These are phyloP conservation scores for Wickerhamomyces pijperi DNA, from an alignment of 805 yeast species.

Conservation along the genomic window DNA sequence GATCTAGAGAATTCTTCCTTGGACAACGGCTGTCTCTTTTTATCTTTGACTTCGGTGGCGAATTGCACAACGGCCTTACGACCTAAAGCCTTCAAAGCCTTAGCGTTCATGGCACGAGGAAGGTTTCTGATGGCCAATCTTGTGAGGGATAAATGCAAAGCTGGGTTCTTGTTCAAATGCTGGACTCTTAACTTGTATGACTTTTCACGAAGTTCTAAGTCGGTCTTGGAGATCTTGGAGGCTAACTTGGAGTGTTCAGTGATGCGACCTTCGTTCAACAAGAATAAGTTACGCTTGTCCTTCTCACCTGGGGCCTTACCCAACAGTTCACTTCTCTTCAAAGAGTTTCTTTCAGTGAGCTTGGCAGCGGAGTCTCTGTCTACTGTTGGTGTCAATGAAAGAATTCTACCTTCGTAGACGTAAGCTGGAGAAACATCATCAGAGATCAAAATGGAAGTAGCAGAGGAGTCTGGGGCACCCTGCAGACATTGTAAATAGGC, in stretches of 20 bases:
- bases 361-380: conserved; percentile 72
- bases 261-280: conserved; percentile 91
- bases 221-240: conserved; percentile 51
- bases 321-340: conserved; percentile 57
- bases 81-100: conserved; percentile 81
- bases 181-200: conserved; percentile 79
- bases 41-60: conserved; percentile 77
- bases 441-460: conserved; percentile 62
- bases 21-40: conserved; percentile 68
- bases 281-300: conserved; percentile 76
- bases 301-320: conserved; percentile 75
- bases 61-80: conserved; percentile 91
- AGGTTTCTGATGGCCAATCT: conserved; percentile 90
- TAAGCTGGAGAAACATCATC: conserved; percentile 87
- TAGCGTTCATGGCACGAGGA: conserved; percentile 86
- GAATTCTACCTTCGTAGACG: conserved; percentile 85
- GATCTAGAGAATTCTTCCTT: conserved; percentile 86
- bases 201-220: conserved; percentile 79
- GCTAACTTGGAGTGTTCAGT: conserved; percentile 74
- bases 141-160: conserved; percentile 86
- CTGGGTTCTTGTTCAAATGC: conserved; percentile 83
- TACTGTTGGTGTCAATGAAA: conserved; percentile 77
- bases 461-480: conserved; percentile 66
- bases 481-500: conserved; percentile 59
- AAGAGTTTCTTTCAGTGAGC: conserved; percentile 63